phyloP scores from a whole-genome alignment of 2,329 filamentous ascomycete genomes.

The Cercospora beticola region DNA sequence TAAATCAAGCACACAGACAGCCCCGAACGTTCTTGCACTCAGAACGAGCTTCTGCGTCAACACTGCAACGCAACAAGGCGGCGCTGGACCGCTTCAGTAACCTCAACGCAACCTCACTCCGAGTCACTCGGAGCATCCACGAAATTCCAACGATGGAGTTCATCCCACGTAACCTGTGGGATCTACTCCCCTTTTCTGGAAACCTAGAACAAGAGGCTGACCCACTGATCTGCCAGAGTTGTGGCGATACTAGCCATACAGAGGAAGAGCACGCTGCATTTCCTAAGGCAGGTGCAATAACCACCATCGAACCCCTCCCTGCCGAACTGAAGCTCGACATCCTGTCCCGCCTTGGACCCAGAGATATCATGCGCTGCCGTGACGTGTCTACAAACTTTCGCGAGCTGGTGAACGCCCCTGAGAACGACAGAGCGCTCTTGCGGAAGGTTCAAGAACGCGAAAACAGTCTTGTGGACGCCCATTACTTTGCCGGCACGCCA shows the following conservation, averaged over 20 bases:
- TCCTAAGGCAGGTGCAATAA: background rate
- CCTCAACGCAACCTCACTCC: background rate
- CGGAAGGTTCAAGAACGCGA: background rate
- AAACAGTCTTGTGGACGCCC: background rate
- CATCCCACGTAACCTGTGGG: background rate
- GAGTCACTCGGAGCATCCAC: background rate
- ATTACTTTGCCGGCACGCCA: background rate
- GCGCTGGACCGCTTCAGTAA: background rate
- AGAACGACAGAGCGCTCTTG: background rate
- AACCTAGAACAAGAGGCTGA: background rate
- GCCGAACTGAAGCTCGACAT: background rate
- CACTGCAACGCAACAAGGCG: background rate
- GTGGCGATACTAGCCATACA: background rate
- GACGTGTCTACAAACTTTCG: background rate
- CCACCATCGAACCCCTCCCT: background rate
- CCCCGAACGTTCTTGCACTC: background rate
- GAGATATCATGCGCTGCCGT: background rate
- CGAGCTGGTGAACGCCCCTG: background rate
- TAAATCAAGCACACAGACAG: background rate
- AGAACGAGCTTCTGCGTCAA: background rate
- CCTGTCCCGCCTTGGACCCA: background rate
- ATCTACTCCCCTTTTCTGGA: background rate
- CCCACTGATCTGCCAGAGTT: background rate
- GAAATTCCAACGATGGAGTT: background rate
- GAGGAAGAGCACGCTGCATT: background rate